Base-by-base conservation (phyloP, 148 eudicot species). In the Rhododendron henanense region DNA sequence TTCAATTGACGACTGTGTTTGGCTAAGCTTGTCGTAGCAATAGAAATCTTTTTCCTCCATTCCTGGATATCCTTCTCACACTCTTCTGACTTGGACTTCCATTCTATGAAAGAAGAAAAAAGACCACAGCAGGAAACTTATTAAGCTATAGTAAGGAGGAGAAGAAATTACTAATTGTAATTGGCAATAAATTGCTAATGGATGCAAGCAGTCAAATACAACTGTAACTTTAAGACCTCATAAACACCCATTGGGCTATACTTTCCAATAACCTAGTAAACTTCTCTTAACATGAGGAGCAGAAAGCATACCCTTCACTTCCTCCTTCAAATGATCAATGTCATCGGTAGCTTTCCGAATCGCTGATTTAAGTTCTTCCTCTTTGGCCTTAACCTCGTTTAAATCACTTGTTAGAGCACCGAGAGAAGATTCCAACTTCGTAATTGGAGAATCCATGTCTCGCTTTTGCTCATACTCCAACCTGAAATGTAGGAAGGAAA, bases 381-480 rank as follows among this genome's bases (percentile, higher is more conserved):
- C 95, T 83, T 87, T 90, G 79, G 89, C 88, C 88, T 91, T 87
- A 82, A 92, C 89, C 82, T 90, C 91, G 80, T 92, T 88, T 44
- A 93, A 92, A 33, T 88, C 84, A 87, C 84, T 88, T 84, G 88
- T 88, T 51, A 94, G 88, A 55, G 91, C 88, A 88, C 61, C 71
- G 35, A 93, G 89, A 76, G 98, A 90, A 83, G 94, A 88, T 88
- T 95, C 95, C 81, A 97, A 87, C 93, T 95, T 93, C 21, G 87
- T 37, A 85, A 97, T 91, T 65, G 95, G 94, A 84, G 98, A 95
- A 69, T 92, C 98, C 85, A 93, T 85, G 89, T 94, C 96, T 85
- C 96, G 94, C 88, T 94, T 94, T 86, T 94, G 93, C 87, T 97
- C 99, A 90, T 97, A 97, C 89, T 95, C 96, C 92, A 95, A 88